Evolutionary conservation across 176 grass and related monocot species (phyloP), one percentile per base, ranked within the genome.

Genomic region (Aegilops longissima): DNA sequence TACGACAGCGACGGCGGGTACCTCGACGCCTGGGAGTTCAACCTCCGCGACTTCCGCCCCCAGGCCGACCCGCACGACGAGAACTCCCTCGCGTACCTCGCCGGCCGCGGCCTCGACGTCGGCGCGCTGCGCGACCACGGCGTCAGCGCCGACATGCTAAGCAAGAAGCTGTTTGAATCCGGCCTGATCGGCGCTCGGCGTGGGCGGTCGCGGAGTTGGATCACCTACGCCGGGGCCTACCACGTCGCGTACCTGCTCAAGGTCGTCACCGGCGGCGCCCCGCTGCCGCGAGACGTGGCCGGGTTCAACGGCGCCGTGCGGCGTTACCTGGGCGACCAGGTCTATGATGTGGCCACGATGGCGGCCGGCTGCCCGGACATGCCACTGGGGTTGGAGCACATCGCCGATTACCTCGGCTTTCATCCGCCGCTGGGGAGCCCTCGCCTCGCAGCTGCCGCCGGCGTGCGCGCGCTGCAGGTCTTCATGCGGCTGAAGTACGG

Each of bases 181-280:
- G 39, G 39, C 39, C 39, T 40, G 39, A 2, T 40, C 38, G 8
- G 38, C 38, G 38, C 8, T 34, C 33, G 69, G 9, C 27, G 31
- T 2, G 85, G 58, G 20, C 5, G 74, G 21, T 12, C 63, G 8
- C 49, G 49, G 5, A 52, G 1, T 5, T 83, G 73, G 73, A 4
- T 71, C 73, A 63, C 73, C 3, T 45, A 88, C 51, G 14, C 73
- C 0, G 74, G 80, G 4, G 65, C 65, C 0, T 88, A 88, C 73
- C 73, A 78, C 13, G 36, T 70, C 25, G 73, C 73, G 0, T 82
- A 82, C 30, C 34, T 88, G 2, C 25, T 83, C 0, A 88, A 88
- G 62, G 5, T 88, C 5, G 6, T 4, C 39, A 45, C n/a, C 11
- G n/a, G 70, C 2, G 39, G 70, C 0, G 49, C 49, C 49, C 1